phyloP scores from a whole-genome alignment of 176 grass and related monocot species.

The Ensete glaucum region DNA sequence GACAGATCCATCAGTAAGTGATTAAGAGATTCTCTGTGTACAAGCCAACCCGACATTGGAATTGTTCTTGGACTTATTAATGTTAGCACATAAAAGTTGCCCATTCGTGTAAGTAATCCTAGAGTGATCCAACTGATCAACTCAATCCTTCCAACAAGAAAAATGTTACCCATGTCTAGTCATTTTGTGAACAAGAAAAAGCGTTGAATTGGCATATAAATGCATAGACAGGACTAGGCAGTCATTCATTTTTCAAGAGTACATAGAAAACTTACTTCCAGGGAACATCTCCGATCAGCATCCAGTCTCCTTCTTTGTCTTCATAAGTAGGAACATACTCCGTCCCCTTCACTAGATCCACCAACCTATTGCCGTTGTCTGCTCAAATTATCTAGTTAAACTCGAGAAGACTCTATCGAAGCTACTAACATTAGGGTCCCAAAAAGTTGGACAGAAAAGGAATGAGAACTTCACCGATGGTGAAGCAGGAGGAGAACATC shows the following conservation, averaged over 20 bases:
- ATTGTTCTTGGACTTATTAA: no score
- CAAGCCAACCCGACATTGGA: no score
- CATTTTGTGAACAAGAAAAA: neutral
- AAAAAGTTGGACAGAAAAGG: neutral
- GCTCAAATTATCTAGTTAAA: neutral
- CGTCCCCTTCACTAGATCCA: slow-evolving; percentile 44
- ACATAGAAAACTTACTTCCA: slow-evolving; percentile 61
- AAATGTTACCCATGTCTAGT: neutral
- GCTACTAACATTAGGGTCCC: no score
- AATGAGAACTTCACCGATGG: slow-evolving; percentile 42
- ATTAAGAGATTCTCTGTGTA: no score
- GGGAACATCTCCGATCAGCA: slow-evolving; percentile 79
- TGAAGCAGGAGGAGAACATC: slow-evolving; percentile 82
- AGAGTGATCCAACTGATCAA: no score
- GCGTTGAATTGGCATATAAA: neutral
- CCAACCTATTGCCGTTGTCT: slow-evolving; percentile 22
- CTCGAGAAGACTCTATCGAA: neutral
- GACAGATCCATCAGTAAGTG: no score
- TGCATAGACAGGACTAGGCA: neutral
- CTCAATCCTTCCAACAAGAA: neutral
- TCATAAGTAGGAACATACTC: slow-evolving; percentile 76
- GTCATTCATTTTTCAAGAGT: neutral
- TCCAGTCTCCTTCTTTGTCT: slow-evolving; percentile 88
- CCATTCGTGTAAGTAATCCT: no score
- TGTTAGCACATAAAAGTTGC: no score